phyloP scores from a whole-genome alignment of 768 basidiomycete species.

The Auricularia sp. region DNA sequence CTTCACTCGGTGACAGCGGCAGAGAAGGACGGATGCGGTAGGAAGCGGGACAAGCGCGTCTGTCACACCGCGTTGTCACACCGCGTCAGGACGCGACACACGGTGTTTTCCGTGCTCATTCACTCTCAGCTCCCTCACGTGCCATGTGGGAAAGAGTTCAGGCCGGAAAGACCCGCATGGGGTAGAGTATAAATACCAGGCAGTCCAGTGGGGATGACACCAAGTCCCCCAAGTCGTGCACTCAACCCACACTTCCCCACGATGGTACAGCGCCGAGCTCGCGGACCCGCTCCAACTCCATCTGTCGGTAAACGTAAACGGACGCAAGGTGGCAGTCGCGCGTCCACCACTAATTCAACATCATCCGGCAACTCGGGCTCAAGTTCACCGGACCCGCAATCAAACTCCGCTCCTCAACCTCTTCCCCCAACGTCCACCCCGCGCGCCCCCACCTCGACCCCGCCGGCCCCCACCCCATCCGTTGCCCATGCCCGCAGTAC shows the following conservation, averaged over 20 bases:
- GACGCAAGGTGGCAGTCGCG: neutral
- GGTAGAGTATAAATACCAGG: neutral
- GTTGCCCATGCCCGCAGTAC: neutral
- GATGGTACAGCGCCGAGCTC: no score
- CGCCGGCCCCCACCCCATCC: neutral
- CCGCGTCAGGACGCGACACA: neutral
- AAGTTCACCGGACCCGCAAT: neutral
- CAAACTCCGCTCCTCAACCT: neutral
- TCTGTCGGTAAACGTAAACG: no score
- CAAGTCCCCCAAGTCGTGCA: no score
- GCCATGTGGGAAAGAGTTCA: neutral
- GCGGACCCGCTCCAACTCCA: no score
- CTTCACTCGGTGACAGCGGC: neutral
- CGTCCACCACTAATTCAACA: neutral
- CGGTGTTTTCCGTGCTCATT: neutral
- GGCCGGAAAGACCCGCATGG: neutral
- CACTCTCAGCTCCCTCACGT: neutral
- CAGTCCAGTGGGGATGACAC: no score
- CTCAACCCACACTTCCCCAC: no score
- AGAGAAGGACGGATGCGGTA: neutral
- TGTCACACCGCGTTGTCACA: neutral
- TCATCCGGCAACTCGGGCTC: neutral
- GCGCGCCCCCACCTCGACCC: neutral
- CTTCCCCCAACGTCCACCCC: neutral
- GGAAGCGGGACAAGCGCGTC: neutral